phyloP scores from a whole-genome alignment of 1,139 yeast species.

The Zygoascus meyerae region DNA sequence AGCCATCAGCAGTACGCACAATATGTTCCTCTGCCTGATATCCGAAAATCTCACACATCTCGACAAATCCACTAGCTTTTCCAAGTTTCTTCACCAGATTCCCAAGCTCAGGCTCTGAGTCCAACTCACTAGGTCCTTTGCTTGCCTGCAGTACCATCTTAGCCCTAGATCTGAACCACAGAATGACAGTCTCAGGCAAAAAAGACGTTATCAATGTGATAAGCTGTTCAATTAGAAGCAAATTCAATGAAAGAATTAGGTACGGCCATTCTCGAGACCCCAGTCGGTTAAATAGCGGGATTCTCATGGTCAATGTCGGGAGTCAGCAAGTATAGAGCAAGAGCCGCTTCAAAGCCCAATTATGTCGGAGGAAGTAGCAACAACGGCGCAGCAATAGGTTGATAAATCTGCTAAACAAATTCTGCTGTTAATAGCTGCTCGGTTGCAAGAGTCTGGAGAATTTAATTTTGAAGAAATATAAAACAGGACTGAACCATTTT shows the following conservation, averaged over 20 bases:
- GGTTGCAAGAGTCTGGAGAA: no score
- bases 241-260: slow-evolving; percentile 29
- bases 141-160: neutral
- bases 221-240: slow-evolving; percentile 30
- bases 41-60: slow-evolving; percentile 58
- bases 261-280: slow-evolving; percentile 31
- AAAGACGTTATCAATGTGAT: slow-evolving; percentile 30
- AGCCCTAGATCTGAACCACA: slow-evolving; percentile 21
- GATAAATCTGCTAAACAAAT: no score
- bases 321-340: neutral
- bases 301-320: slow-evolving; percentile 16
- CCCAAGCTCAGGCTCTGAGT: slow-evolving; percentile 22
- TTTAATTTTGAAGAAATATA: no score
- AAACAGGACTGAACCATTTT: no score
- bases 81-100: slow-evolving; percentile 23
- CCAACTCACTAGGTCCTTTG: slow-evolving; percentile 16
- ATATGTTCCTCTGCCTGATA: slow-evolving; percentile 68
- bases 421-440: no score
- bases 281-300: slow-evolving; percentile 30
- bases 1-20: slow-evolving; percentile 54
- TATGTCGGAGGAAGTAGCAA: no score
- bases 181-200: slow-evolving; percentile 29
- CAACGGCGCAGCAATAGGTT: no score
- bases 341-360: neutral
- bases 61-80: slow-evolving; percentile 47